Conservation (phyloP, 768 basidiomycete species). For the Cyclocybe cylindracea region DNA sequence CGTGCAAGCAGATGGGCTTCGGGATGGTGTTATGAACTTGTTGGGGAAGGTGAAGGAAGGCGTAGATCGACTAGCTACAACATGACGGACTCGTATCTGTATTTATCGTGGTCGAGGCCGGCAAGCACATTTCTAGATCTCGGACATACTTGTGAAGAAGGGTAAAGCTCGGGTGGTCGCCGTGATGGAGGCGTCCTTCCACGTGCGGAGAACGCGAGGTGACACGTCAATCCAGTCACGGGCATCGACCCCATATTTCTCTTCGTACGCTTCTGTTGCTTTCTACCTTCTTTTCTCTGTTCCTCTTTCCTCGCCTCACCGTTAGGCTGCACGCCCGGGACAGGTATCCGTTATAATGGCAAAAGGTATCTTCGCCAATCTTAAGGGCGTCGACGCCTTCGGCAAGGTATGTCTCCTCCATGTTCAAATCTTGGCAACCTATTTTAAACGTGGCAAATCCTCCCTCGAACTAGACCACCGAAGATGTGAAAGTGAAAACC, state of each 20-base stretch:
- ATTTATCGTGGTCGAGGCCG: conserved; percentile 11
- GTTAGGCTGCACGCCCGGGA: conserved; percentile 32
- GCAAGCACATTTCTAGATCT: conserved; percentile 5
- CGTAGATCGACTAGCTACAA: conserved; percentile 63
- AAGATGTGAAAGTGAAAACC: conserved; percentile 99
- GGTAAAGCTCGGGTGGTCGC: conserved; percentile 26
- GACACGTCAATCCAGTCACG: conserved; percentile 42
- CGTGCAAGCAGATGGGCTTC: conserved; percentile 83
- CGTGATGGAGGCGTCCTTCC: conserved; percentile 7
- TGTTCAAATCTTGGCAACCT: conserved; percentile 5
- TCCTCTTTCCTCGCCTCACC: conserved; percentile 15
- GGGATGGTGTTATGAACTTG: conserved; percentile 86
- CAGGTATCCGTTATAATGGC: conserved; percentile 57
- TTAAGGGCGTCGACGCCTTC: conserved; percentile 97
- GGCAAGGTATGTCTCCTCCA: conserved; percentile 73
- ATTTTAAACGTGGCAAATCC: conserved; percentile 20
- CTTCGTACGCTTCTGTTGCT: conserved; percentile 15
- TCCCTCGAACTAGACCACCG: conserved; percentile 72
- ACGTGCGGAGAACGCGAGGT: conserved; percentile 29
- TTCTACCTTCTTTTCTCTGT: conserved; percentile 20
- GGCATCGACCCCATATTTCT: conserved; percentile 8
- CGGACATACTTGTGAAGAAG: conserved; percentile 9
- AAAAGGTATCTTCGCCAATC: conserved; percentile 70
- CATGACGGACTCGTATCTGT: conserved; percentile 22
- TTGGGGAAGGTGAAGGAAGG: conserved; percentile 89